Conservation (phyloP, 192 early-diverging fungal species). For the Coemansia sp. region DNA sequence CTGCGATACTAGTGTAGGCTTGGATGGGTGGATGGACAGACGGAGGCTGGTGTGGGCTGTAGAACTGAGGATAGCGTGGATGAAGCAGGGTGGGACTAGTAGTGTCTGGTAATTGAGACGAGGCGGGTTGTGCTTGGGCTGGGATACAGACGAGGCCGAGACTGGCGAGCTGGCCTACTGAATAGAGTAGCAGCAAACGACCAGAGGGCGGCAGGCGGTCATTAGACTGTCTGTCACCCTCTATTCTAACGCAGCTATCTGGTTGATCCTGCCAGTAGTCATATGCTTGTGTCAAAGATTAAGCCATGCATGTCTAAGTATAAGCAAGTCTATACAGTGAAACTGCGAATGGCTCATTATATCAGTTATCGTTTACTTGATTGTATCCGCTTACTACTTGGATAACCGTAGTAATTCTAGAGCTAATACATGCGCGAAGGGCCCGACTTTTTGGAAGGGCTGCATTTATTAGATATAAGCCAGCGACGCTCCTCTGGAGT, state of each 20-base stretch:
- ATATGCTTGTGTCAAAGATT: conserved; percentile 75
- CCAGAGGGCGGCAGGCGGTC: neutral
- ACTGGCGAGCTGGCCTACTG: too few relatives aligned
- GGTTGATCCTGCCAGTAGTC: conserved; percentile 76
- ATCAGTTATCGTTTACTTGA: conserved; percentile 85
- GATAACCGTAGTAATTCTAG: conserved; percentile 79
- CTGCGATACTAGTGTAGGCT: too few relatives aligned
- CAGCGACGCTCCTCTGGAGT: conserved; percentile 34
- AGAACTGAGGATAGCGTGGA: too few relatives aligned
- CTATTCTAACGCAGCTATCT: conserved; percentile 38
- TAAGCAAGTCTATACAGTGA: conserved; percentile 63
- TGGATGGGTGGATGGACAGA: too few relatives aligned
- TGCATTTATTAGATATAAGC: conserved; percentile 72
- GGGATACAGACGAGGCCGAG: neutral
- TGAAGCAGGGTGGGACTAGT: neutral
- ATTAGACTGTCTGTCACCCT: neutral
- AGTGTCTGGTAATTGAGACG: neutral
- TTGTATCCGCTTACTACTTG: conserved; percentile 64
- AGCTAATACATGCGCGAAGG: conserved; percentile 67
- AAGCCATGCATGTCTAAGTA: conserved; percentile 73
- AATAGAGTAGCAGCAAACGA: too few relatives aligned
- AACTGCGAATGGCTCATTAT: conserved; percentile 80
- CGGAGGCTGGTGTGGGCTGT: too few relatives aligned
- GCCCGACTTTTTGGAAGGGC: conserved; percentile 62
- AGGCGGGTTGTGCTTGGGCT: neutral